Evolutionary conservation across 202 grass and related monocot genomes (phyloP), one percentile per base, ranked within the genome.

Genomic region (Brachypodium distachyon): DNA sequence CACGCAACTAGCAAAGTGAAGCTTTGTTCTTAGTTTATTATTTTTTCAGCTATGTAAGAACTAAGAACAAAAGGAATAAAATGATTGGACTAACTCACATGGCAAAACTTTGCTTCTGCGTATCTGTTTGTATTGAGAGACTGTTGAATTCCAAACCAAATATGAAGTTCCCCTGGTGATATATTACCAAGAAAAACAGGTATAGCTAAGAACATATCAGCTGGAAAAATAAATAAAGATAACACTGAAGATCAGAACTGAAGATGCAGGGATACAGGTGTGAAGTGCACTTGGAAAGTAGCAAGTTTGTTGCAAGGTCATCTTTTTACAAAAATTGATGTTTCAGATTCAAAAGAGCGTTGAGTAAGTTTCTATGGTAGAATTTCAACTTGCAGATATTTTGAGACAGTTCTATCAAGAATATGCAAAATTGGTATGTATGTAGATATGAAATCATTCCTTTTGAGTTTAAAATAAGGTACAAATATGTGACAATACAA

Each of bases 101-200:
- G 57, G 89, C 51, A 74, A 92, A 92, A 86, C 65, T 84, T 75
- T 87, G 95, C 82, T 86, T 98, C 72, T 80, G 80, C 18, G 80
- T 86, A 61, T 98, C 95, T 65, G 91, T 97, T 86, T 82, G 86
- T 85, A 94, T 76, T 73, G 89, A 92, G 53, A 98, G 84, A 74
- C 87, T 98, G 48, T 80, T 90, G 73, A 94, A 87, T 78, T 80
- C 87, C 85, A 98, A 90, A 64, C 95, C 91, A 88, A 92, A 87
- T 72, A 92, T 65, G 61, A 94, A 98, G 37, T 74, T 86, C 23
- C 81, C 91, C 95, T 96, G 76, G 63, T 40, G 17, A 79, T 28
- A 81, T 49, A 84, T 80, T 39, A 83, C 40, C 39, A 60, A 67
- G 53, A 89, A 88, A 69, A 74, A 78, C 32, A 83, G 34, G 61